phyloP scores from a whole-genome alignment of 352 stramenopile species.

The Phytophthora agathidicida region DNA sequence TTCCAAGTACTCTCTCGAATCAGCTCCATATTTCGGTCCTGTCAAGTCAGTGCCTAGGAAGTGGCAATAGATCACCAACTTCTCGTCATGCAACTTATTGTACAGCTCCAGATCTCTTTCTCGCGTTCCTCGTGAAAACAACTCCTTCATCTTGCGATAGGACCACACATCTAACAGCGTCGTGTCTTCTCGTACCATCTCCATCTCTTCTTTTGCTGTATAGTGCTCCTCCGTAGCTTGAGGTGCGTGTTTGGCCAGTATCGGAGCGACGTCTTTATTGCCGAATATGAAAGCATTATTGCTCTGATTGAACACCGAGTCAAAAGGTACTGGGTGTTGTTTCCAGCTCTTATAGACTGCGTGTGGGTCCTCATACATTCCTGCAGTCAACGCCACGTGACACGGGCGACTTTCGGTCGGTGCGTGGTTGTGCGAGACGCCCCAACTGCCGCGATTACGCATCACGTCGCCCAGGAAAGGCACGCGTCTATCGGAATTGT shows the following conservation, averaged over 20 bases:
- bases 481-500: conserved; percentile 28
- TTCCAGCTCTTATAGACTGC: conserved; percentile 83
- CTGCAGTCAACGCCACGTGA: conserved; percentile 83
- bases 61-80: conserved; percentile 81
- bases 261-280: conserved; percentile 83
- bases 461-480: conserved; percentile 76
- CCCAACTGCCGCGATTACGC: conserved; percentile 69
- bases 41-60: conserved; percentile 85
- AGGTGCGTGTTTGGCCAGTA: conserved; percentile 71
- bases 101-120: conserved; percentile 38
- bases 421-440: conserved; percentile 85
- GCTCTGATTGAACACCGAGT: conserved; percentile 89
- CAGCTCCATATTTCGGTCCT: conserved; percentile 72
- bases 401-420: conserved; percentile 83
- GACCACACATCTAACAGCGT: conserved; percentile 80
- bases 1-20: conserved; percentile 71
- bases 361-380: conserved; percentile 89
- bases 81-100: conserved; percentile 48
- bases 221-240: conserved; percentile 75
- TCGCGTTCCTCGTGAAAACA: conserved; percentile 47
- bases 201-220: conserved; percentile 63
- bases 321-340: conserved; percentile 83
- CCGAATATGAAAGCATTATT: conserved; percentile 71
- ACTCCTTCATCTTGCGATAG: conserved; percentile 50
- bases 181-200: conserved; percentile 73